Base-by-base conservation (phyloP, 2,329 filamentous ascomycete species). In the Hypocrella siamensis region DNA sequence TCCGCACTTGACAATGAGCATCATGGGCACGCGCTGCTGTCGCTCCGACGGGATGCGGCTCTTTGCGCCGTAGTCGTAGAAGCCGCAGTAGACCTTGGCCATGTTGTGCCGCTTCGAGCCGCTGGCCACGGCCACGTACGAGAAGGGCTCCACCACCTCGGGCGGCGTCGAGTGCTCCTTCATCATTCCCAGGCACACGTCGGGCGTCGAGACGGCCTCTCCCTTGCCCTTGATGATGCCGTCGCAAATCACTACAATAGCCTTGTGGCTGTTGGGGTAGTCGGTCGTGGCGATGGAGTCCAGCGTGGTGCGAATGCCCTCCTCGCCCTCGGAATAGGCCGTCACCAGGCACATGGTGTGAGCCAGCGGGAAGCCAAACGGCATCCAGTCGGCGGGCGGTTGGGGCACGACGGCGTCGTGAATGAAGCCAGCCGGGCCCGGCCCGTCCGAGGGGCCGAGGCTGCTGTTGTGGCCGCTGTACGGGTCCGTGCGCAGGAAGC, bases 91-190 rank as follows among this genome's bases (percentile, higher is more conserved):
- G 35, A 96, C 75, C 65, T 96, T 94, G 45, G 90, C 88, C 90
- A 96, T 98, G 59, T 96, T 98, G 72, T 98, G 92, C 46, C 90
- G 77, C 64, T 98, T 98, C 30, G 86, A 81, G 36, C 90, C 90
- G 51, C 81, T 90, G 26, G 90, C 84, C 21, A 98, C 88, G 10
- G 90, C 92, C 31, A 98, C 90, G 43, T 98, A 98, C 1, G 88
- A 96, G 57, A 85, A 94, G 0, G 85, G 70, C 46, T 84, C 67
- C 2, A 96, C 90, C 36, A 94, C 78, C 18, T 92, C 75, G 1
- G 75, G 78, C 5, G 74, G 69, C 6, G 85, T 67, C 3, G 83
- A 77, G 47, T 84, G 78, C 45, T 98, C 90, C 51, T 80, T 90
- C 76, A 98, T 82, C 90, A 98, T 98, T 46, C 74, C 67, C 34